These are phyloP conservation scores for Diaporthe destruens DNA, from an alignment of 2,329 filamentous ascomycete species.

Conservation along the genomic window DNA sequence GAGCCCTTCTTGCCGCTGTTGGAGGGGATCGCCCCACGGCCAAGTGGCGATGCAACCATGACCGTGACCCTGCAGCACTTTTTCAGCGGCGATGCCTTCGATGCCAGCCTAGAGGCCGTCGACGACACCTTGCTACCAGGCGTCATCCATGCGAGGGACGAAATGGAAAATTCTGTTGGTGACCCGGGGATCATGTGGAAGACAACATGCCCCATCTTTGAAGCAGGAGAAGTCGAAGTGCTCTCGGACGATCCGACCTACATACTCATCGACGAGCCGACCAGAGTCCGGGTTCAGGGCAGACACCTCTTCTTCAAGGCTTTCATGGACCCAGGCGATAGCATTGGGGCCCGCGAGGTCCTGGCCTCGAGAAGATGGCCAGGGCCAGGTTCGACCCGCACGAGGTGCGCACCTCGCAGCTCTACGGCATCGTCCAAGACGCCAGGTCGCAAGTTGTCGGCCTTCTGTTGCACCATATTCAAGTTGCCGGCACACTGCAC, in stretches of 20 bases:
- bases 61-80: slow-evolving; percentile 19
- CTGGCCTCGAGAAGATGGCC: slow-evolving; percentile 16
- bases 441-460: not conserved
- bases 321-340: slow-evolving; percentile 1
- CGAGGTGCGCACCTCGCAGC: slow-evolving; percentile 26
- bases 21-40: not conserved
- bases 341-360: not conserved
- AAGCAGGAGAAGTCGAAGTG: slow-evolving; percentile 23
- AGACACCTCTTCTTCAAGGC: slow-evolving; percentile 14
- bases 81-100: slow-evolving; percentile 14
- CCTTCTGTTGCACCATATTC: not conserved
- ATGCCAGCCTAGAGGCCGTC: slow-evolving; percentile 9
- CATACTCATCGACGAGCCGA: slow-evolving; percentile 13
- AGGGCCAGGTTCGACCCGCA: not conserved
- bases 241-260: slow-evolving; percentile 18
- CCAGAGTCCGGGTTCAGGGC: not conserved
- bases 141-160: not conserved
- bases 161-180: not conserved
- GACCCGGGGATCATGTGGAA: not conserved
- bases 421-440: slow-evolving; percentile 27
- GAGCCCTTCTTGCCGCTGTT: not conserved
- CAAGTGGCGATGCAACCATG: slow-evolving; percentile 9
- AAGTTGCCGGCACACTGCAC: not conserved
- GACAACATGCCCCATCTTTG: slow-evolving; percentile 20
- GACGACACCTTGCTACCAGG: slow-evolving; percentile 7